These are phyloP conservation scores for Calonectria pseudoreteaudii DNA, from an alignment of 2,329 filamentous ascomycete species.

Conservation along the genomic window DNA sequence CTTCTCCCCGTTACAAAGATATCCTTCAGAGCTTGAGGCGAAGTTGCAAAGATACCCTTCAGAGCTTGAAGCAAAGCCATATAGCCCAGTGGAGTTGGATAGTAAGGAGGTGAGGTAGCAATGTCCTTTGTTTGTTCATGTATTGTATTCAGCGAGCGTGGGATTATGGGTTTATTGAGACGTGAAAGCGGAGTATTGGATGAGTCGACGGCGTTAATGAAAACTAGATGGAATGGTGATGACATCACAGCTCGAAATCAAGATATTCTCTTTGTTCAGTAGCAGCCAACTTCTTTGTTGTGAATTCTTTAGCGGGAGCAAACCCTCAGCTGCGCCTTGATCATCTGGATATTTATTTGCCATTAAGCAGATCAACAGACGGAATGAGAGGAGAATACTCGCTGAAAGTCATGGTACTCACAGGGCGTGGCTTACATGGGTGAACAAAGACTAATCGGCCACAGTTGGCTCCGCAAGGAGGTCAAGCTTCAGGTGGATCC, in stretches of 20 bases:
- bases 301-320: neutral
- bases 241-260: neutral
- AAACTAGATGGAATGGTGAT: neutral
- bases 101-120: neutral
- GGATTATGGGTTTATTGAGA: neutral
- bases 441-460: neutral
- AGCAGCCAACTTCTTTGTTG: neutral
- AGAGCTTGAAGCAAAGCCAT: conserved; percentile 10
- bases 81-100: neutral
- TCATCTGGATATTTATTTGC: neutral
- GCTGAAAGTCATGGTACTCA: neutral
- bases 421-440: neutral
- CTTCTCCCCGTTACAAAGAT: neutral
- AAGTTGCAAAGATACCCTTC: neutral
- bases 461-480: neutral
- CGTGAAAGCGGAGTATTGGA: neutral
- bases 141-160: conserved; percentile 1
- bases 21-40: conserved; percentile 8
- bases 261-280: neutral
- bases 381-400: neutral
- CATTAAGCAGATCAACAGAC: too few relatives aligned
- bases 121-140: neutral
- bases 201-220: neutral
- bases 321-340: neutral
- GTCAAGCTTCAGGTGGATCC: neutral